Conservation (phyloP, 2,329 filamentous ascomycete species). For the Ophiostoma piceae region DNA sequence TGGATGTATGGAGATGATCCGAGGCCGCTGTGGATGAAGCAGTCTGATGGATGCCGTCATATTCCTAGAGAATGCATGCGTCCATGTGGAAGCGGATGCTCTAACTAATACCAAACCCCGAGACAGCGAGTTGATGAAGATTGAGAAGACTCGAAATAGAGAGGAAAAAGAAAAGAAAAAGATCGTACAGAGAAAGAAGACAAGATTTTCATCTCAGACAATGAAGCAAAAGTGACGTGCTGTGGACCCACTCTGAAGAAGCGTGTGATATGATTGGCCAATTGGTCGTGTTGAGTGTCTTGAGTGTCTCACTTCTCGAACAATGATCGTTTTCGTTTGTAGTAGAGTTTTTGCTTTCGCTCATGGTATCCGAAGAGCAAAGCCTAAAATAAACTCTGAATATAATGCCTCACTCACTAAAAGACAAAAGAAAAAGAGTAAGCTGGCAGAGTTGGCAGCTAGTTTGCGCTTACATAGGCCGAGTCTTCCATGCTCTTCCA, state of each 20-base stretch:
- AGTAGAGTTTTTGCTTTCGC: no score
- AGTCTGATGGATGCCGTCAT: not conserved
- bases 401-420: not conserved
- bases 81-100: no score
- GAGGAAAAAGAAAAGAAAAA: not conserved
- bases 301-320: not conserved
- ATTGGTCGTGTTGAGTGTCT: not conserved
- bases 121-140: not conserved
- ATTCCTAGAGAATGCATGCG: not conserved
- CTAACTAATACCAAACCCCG: not conserved
- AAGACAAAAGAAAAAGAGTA: not conserved
- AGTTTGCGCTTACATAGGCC: not conserved
- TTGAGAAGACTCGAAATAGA: not conserved
- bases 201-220: not conserved
- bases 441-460: slow-evolving; percentile 14
- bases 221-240: not conserved
- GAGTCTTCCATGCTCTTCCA: not conserved
- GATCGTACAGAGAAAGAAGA: not conserved
- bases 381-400: not conserved
- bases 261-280: slow-evolving; percentile 2
- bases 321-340: not conserved
- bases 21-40: no score
- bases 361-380: not conserved
- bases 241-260: not conserved
- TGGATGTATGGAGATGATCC: not conserved